phyloP scores from a whole-genome alignment of 768 basidiomycete genomes.

The Termitomyces titanicus region DNA sequence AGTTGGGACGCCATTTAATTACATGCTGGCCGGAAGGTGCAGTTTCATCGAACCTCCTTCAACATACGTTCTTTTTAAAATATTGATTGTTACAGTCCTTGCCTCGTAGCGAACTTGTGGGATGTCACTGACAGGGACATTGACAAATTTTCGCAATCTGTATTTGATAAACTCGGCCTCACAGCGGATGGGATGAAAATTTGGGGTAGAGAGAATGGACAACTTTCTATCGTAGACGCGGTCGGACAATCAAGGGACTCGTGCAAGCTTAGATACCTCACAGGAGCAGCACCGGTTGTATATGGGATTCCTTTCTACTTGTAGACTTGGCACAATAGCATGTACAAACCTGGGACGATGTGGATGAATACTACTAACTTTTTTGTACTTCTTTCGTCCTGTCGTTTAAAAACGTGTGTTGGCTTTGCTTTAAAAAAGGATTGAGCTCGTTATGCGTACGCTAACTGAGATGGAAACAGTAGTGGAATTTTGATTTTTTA shows the following conservation, averaged over 20 bases:
- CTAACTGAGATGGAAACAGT: too few relatives aligned
- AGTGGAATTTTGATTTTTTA: too few relatives aligned
- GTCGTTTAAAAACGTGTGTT: too few relatives aligned
- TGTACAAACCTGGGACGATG: not conserved
- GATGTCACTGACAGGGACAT: constrained; percentile 98
- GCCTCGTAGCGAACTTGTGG: constrained; percentile 94
- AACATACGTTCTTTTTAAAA: not conserved
- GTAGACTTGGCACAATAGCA: too few relatives aligned
- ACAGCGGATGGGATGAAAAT: constrained; percentile 25
- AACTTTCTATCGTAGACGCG: constrained; percentile 62
- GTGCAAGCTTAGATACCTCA: constrained; percentile 91
- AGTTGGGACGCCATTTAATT: constrained; percentile 88
- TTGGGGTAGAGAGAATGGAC: constrained; percentile 15
- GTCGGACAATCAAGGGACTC: constrained; percentile 74
- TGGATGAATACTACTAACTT: too few relatives aligned
- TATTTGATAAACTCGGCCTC: constrained; percentile 71
- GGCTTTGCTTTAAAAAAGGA: not conserved
- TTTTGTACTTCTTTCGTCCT: too few relatives aligned
- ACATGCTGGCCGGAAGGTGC: constrained; percentile 98
- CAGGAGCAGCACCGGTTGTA: constrained; percentile 91
- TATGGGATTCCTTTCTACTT: constrained; percentile 96
- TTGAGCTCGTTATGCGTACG: too few relatives aligned
- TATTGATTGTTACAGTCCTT: constrained; percentile 53
- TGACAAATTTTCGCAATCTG: constrained; percentile 84
- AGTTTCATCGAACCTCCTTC: constrained; percentile 23